Percentiles rank a stretch among this genome's conserved stretches.
phyloP scores from a whole-genome alignment of 495 filamentous ascomycete genomes.

The Penicillium roqueforti region DNA sequence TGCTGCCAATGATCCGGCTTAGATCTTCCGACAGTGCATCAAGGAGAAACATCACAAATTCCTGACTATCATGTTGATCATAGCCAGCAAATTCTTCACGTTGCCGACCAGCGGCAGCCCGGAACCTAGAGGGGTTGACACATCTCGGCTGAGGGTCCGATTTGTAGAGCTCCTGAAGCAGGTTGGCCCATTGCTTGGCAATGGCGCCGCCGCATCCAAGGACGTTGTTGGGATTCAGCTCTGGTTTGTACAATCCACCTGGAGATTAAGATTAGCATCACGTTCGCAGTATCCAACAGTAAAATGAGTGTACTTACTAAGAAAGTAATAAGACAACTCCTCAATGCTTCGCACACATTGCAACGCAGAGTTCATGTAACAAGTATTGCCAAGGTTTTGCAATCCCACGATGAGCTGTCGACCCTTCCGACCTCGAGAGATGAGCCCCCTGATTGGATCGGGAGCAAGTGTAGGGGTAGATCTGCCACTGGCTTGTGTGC shows the following conservation, averaged over 20 bases:
- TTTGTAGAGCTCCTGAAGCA: conserved; percentile 70
- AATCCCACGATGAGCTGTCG: conserved; percentile 60
- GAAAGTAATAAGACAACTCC: conserved; percentile 87
- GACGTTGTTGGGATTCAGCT: conserved; percentile 79
- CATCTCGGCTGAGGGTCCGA: conserved; percentile 49
- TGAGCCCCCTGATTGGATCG: conserved; percentile 27
- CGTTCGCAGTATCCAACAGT: background rate
- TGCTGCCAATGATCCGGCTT: conserved; percentile 79
- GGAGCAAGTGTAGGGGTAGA: conserved; percentile 55
- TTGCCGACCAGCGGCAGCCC: conserved; percentile 71
- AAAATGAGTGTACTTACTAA: conserved; percentile 45
- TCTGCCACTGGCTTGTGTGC: conserved; percentile 49
- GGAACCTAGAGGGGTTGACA: conserved; percentile 72
- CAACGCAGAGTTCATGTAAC: conserved; percentile 97
- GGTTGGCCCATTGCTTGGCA: conserved; percentile 69
- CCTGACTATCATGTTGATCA: conserved; percentile 95
- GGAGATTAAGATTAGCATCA: conserved; percentile 15
- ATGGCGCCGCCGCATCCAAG: conserved; percentile 80
- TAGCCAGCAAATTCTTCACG: conserved; percentile 87
- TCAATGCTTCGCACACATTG: conserved; percentile 90
- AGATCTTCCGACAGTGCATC: conserved; percentile 94
- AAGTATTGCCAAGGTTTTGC: conserved; percentile 90
- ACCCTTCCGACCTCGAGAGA: conserved; percentile 62
- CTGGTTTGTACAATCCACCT: conserved; percentile 65
- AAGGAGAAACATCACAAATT: conserved; percentile 93